Evolutionary conservation across 2,329 filamentous ascomycete genomes (phyloP), one percentile per base, ranked within the genome.

Genomic region (Rhinocladiella mackenziei): DNA sequence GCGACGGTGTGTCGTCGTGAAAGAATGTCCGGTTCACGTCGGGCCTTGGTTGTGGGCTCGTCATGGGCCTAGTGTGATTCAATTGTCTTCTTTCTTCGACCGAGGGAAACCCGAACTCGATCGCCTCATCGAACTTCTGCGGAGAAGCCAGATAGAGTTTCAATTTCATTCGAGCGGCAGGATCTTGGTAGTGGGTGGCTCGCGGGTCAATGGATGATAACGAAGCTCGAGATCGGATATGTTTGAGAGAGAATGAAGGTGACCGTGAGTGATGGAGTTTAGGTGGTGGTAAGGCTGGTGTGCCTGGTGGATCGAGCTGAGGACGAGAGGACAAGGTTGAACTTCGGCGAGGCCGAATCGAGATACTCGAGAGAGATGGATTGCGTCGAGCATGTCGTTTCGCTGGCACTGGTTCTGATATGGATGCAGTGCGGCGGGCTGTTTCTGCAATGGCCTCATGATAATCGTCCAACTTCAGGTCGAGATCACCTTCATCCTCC

Each of bases 61-160:
- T 57, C 51, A 18, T 55, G 37, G 31, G 59, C 50, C 38, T 44
- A 10, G 53, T 25, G n/a, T 20, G 45, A 15, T 39, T 38, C 26
- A 38, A 30, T 17, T 44, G 45, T 15, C 25, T 22, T 38, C 34
- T 38, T 8, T 63, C 50, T 45, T 69, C 59, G 46, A 69, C 48
- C 3, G 69, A 62, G 0, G 89, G 88, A 58, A 96, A 97, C 0
- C 91, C 91, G 65, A 94, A 96, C 62, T 94, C 86, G 39, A 97
- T 78, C 1, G 87, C 89, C 65, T 97, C 91, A 61, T 97, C 91
- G 57, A 97, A 97, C 62, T 94, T 95, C 56, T 94, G 86, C 1
- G 89, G 85, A 1, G 89, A 94, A 5, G 86, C 85, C 14, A 95
- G 77, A 58, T 89, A 95, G 5, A 87, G 81, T 9, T 89, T 81